Evolutionary conservation across 805 yeast genomes (phyloP), one percentile per base, ranked within the genome.

Genomic region (Cyberlindnera misumaiensis): DNA sequence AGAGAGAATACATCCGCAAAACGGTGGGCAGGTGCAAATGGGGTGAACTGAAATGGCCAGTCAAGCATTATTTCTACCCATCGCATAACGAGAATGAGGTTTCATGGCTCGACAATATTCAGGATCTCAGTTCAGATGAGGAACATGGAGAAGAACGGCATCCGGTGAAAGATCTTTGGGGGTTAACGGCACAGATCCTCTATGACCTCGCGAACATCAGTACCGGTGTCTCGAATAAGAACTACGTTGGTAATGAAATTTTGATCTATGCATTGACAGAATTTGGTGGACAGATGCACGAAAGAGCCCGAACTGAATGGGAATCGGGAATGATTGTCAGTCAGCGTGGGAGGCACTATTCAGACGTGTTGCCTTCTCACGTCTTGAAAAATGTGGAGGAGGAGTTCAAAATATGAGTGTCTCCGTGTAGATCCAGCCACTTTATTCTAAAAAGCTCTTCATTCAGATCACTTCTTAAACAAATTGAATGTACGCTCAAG

Each of bases 121-220:
- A 69, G 38, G 77, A 81, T 47, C 60, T 79, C 22, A 77, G 81
- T 15, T 67, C 80, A 0, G 80, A 75, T 25, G 75, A 72, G 10
- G 80, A 72, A 32, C 27, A 41, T 11, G 47, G 46, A 3, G 47
- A 44, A 25, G 53, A 51, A 29, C 46, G 42, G 44, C 63, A 22
- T 53, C 53, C 41, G 55, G 70, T 78, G 28, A 75, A 83, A 51
- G 83, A 82, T 51, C 79, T 84, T 4, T 83, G 93, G 94, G 94
- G 94, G 1, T 60, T 83, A 28, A 83, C 93, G 0, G 90, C 89
- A 3, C 82, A 81, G 52, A 83, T 83, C 9, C 54, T 83, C n/a
- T 83, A 75, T 49, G 90, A 83, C 53, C 52, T 83, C 22, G 80
- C 87, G 2, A 69, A 68, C 40, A 65, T 82, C 9, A 63, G 73